phyloP scores from a whole-genome alignment of 2,329 filamentous ascomycete genomes.

The Acrodontium crateriforme region DNA sequence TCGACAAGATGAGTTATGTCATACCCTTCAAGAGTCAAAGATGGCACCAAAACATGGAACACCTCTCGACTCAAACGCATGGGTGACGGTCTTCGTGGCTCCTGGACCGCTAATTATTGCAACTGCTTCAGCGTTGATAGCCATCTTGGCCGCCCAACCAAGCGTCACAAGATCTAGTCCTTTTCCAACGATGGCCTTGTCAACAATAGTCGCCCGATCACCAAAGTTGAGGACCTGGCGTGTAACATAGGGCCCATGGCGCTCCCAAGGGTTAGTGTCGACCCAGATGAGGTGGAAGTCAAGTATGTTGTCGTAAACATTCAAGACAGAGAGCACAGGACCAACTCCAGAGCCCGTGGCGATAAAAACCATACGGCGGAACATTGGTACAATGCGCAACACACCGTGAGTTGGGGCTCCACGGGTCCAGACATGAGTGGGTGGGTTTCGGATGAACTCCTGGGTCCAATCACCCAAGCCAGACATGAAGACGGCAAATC shows the following conservation, averaged over 20 bases:
- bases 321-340: slow-evolving; percentile 50
- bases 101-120: slow-evolving; percentile 59
- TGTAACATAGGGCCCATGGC: slow-evolving; percentile 47
- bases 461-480: slow-evolving; percentile 65
- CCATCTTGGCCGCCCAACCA: slow-evolving; percentile 36
- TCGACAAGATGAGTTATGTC: no score
- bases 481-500: slow-evolving; percentile 56
- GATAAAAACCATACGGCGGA: slow-evolving; percentile 51
- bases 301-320: slow-evolving; percentile 32
- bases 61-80: slow-evolving; percentile 51
- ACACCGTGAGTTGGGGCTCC: slow-evolving; percentile 55
- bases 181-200: slow-evolving; percentile 47
- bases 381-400: slow-evolving; percentile 52
- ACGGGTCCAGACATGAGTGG: slow-evolving; percentile 51
- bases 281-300: slow-evolving; percentile 60
- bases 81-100: slow-evolving; percentile 55
- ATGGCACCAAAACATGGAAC: slow-evolving; percentile 59
- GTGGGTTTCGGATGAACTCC: slow-evolving; percentile 47
- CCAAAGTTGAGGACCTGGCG: slow-evolving; percentile 44
- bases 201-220: slow-evolving; percentile 50
- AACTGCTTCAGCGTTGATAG: slow-evolving; percentile 48
- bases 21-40: slow-evolving; percentile 56
- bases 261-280: slow-evolving; percentile 45
- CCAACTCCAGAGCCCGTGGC: slow-evolving; percentile 63
- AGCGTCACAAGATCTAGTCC: slow-evolving; percentile 45